Base-by-base conservation (phyloP, 1,284 basidiomycete genomes). In the Filobasidium uniguttulatum region DNA sequence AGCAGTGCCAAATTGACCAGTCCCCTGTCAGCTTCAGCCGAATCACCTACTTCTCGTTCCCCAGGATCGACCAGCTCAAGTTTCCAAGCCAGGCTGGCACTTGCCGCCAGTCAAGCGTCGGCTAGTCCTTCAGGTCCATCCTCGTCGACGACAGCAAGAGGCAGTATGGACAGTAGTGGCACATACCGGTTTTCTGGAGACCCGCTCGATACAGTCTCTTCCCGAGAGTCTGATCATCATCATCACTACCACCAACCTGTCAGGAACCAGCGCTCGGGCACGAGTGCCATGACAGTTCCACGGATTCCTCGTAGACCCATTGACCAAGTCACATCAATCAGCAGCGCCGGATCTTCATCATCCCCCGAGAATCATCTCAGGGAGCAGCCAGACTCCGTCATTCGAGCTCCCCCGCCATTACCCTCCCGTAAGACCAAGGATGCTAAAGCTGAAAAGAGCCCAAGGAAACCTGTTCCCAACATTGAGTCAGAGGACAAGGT, bases 281-380 rank as follows among this genome's bases (percentile, higher is more conserved):
- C 56, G 9, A 55, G 51, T 36, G 55, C 55, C 14, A 68, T 68
- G 66, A 58, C 64, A 1, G 66, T 68, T 1, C 66, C 66, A 8
- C 26, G 61, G 20, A 59, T 68, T 14, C 61, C 60, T 5, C 65
- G 64, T 48, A 56, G 66, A 19, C 62, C 66, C 2, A n/a, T n/a
- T n/a, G 66, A 65, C 14, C 59, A 64, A 33, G 59, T 63, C 10
- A 63, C 61, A 1, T 56, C 48, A 19, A 43, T 44, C 20, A 49
- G 38, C 15, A 43, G 40, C 26, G 26, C 15, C 9, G 14, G 25
- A 3, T 14, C 15, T 43, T 4, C 14, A 5, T 12, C 40, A n/a
- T n/a, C n/a, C n/a, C n/a, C n/a, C n/a, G n/a, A n/a, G n/a, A n/a
- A n/a, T n/a, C n/a, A n/a, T n/a, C n/a, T n/a, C n/a, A n/a, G n/a